Conservation (phyloP, 805 yeast genomes). For the Saccharomycopsis sp. region DNA sequence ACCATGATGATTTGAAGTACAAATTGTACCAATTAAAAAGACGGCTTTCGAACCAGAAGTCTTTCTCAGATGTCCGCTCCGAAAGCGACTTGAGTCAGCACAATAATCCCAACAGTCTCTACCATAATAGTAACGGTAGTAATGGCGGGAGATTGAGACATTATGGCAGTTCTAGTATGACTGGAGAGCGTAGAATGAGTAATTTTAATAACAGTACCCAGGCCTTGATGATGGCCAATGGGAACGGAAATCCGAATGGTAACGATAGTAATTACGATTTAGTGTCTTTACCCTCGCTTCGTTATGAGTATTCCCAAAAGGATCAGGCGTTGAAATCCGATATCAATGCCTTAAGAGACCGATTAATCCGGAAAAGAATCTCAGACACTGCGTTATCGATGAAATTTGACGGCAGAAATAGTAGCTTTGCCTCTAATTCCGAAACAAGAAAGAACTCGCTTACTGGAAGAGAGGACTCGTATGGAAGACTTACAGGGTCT, state of each 20-base stretch:
- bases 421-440: background rate
- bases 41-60: constrained; percentile 16
- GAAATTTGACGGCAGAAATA: constrained; percentile 3
- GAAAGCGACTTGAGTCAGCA: constrained; percentile 7
- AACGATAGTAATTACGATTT: constrained; percentile 10
- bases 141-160: constrained; percentile 12
- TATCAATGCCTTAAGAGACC: constrained; percentile 17
- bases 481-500: constrained; percentile 15
- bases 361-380: constrained; percentile 18
- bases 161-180: constrained; percentile 13
- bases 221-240: constrained; percentile 1
- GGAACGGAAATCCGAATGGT: constrained; percentile 1
- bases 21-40: constrained; percentile 13
- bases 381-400: constrained; percentile 19
- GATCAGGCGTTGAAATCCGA: constrained; percentile 19
- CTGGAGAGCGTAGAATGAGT: constrained; percentile 6
- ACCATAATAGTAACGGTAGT: background rate
- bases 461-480: constrained; percentile 12
- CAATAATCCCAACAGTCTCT: background rate
- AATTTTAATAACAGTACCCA: constrained; percentile 3
- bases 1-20: constrained; percentile 3
- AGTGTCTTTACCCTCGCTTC: constrained; percentile 13
- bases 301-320: constrained; percentile 16
- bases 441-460: background rate
- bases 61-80: constrained; percentile 13